Evolutionary conservation across 2,329 filamentous ascomycete genomes (phyloP).

Genomic region (Harringtonia aguacate): DNA sequence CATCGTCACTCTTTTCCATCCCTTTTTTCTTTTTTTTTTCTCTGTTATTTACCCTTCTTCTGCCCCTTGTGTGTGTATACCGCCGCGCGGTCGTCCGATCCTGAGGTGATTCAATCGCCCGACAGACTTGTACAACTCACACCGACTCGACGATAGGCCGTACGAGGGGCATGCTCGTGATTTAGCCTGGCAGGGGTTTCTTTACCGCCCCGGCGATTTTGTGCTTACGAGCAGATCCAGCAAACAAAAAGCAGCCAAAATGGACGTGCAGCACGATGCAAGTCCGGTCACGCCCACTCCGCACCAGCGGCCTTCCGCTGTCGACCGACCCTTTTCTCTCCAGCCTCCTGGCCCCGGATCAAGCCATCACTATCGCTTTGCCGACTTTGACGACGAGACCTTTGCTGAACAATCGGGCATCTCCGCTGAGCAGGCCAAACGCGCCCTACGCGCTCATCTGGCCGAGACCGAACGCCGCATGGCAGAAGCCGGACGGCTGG

Average conservation of each 20-base stretch:
- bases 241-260: constrained; percentile 1
- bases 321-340: constrained; percentile 9
- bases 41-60: too few relatives aligned
- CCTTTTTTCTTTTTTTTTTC: too few relatives aligned
- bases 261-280: constrained; percentile 10
- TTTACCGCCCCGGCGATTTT: too few relatives aligned
- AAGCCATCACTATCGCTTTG: constrained; percentile 61
- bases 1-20: too few relatives aligned
- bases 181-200: neutral
- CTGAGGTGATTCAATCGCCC: too few relatives aligned
- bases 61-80: too few relatives aligned
- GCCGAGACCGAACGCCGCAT: constrained; percentile 86
- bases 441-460: constrained; percentile 81
- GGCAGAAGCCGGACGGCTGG: constrained; percentile 81
- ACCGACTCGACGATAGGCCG: too few relatives aligned
- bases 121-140: too few relatives aligned
- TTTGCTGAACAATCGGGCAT: constrained; percentile 67
- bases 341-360: constrained; percentile 21
- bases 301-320: constrained; percentile 7
- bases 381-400: constrained; percentile 68
- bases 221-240: too few relatives aligned
- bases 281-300: constrained; percentile 13
- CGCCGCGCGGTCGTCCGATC: too few relatives aligned
- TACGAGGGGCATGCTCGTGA: constrained; percentile 2
- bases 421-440: constrained; percentile 78